Evolutionary conservation across 345 rosid genomes (phyloP), one percentile per base, ranked within the genome.

Genomic region (Leavenworthia alabamica): DNA sequence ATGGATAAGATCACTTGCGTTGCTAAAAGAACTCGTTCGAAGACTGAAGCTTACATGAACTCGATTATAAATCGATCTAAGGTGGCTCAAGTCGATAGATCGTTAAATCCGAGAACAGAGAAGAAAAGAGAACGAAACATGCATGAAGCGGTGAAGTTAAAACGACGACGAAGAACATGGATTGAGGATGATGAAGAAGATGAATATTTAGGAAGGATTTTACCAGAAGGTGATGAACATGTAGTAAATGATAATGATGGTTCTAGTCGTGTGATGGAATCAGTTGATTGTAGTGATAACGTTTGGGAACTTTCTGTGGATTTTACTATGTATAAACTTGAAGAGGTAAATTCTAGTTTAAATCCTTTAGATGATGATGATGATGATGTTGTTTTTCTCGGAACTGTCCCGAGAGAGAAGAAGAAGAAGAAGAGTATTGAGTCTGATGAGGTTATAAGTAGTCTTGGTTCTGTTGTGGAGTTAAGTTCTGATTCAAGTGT

Each of bases 11-110:
- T 13, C 56, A 8, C 47, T 70, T 55, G 69, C 14, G 74, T 70
- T 2, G 69, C 64, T 0, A 56, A 70, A 40, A 70, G 74, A 56
- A 70, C 74, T 4, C 74, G 74, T 29, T 70, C 74, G 23, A 62
- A 24, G 37, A 63, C 69, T 8, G 68, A 61, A 36, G 26, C 56
- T 23, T 62, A 55, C 51, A 22, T 62, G 60, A 54, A 54, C 9
- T 36, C 47, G 11, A 7, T 54, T 28, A 29, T 62, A 0, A 31
- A 56, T 2, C 17, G 3, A 56, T 3, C 52, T 2, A 70, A 70
- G 29, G 51, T 45, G 64, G 41, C 61, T 4, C 55, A 35, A 19
- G 31, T 49, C n/a, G 12, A 4, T 11, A 23, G 3, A 3, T 29
- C 43, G 33, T 4, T 24, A 12, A 12, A 36, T 48, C 24, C 47